Conservation (phyloP, 768 basidiomycete species). For the Kwoniella dendrophila region DNA sequence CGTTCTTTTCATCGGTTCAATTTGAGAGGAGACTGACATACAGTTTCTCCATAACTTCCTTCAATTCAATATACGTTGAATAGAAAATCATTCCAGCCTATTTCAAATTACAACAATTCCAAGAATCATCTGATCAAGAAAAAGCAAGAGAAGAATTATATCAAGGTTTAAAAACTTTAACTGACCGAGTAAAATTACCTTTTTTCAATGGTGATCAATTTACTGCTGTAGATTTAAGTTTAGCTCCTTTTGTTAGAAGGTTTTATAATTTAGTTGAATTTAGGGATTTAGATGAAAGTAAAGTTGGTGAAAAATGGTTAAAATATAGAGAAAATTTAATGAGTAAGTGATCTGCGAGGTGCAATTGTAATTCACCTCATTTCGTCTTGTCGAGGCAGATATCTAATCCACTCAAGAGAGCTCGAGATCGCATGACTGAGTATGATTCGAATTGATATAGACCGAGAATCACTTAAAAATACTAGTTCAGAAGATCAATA, state of each 20-base stretch:
- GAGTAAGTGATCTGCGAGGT: constrained; percentile 61
- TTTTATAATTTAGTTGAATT: constrained; percentile 63
- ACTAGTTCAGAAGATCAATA: constrained; percentile 56
- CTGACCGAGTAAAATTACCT: constrained; percentile 59
- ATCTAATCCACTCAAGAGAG: too few relatives aligned
- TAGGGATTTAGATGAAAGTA: constrained; percentile 60
- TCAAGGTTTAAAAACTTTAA: constrained; percentile 56
- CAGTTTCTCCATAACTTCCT: too few relatives aligned
- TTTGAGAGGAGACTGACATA: too few relatives aligned
- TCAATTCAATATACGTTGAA: background rate
- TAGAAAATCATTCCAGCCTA: constrained; percentile 62
- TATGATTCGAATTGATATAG: constrained; percentile 2
- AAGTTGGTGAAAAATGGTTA: constrained; percentile 60
- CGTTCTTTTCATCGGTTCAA: background rate
- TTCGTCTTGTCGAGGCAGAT: too few relatives aligned
- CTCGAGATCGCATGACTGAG: too few relatives aligned
- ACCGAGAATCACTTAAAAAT: constrained; percentile 26
- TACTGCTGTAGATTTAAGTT: constrained; percentile 62
- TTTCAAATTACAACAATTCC: constrained; percentile 61
- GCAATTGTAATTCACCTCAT: too few relatives aligned
- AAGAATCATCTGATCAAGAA: constrained; percentile 43
- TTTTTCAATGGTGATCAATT: constrained; percentile 66
- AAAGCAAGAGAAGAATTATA: constrained; percentile 57
- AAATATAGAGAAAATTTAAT: constrained; percentile 59
- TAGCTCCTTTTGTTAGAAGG: constrained; percentile 71